Percentiles rank a stretch among this genome's conserved stretches.
Evolutionary conservation across 331 rosid genomes (phyloP).

Genomic region (Malus hybrid): DNA sequence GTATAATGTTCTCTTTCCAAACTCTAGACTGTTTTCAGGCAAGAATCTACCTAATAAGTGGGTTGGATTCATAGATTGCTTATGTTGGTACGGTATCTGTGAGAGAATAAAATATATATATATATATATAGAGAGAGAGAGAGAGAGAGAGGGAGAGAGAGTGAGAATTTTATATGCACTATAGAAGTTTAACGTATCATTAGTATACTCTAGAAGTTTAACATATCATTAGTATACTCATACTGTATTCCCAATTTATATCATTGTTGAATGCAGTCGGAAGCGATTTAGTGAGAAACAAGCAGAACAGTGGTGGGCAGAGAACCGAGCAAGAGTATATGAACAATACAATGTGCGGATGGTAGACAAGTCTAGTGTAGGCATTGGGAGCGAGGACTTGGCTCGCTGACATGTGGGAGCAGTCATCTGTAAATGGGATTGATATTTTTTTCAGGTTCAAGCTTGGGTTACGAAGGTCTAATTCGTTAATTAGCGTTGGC

Average conservation of each 20-base stretch:
- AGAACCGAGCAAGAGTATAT: conserved; percentile 75
- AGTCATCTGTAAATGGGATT: conserved; percentile 64
- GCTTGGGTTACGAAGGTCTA: conserved; percentile 41
- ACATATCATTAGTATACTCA: not conserved
- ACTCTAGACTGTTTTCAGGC: not conserved
- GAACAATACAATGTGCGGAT: conserved; percentile 77
- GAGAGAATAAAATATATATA: not conserved
- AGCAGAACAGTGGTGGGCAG: conserved; percentile 99
- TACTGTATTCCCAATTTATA: not conserved
- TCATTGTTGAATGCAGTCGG: conserved; percentile 56
- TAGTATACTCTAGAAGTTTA: not conserved
- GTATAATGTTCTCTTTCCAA: not conserved
- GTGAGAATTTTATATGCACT: not conserved
- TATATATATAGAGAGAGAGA: not conserved
- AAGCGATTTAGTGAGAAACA: conserved; percentile 93
- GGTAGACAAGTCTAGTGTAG: conserved; percentile 78
- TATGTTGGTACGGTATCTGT: not conserved
- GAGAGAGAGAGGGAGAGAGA: not conserved
- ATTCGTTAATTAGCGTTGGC: conserved; percentile 42
- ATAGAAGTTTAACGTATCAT: not conserved
- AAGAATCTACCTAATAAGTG: not conserved
- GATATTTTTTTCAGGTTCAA: conserved; percentile 29
- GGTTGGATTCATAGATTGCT: not conserved
- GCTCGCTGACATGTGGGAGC: conserved; percentile 43
- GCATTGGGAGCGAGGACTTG: conserved; percentile 83